phyloP scores from a whole-genome alignment of 768 basidiomycete species.

The Tricholoma flavovirens region DNA sequence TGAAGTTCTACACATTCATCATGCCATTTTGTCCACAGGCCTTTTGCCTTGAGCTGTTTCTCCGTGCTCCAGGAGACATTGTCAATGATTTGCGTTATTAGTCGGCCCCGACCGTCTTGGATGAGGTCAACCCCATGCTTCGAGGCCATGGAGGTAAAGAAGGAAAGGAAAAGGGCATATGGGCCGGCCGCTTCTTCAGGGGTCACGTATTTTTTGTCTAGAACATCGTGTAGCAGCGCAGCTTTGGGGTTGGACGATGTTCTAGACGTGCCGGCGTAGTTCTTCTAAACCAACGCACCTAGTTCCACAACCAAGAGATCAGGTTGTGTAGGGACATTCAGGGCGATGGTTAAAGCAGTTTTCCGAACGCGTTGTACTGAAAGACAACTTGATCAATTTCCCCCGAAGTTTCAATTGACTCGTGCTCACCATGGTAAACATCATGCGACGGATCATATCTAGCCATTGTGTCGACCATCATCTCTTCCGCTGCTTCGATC shows the following conservation, averaged over 20 bases:
- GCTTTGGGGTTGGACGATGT: conserved; percentile 30
- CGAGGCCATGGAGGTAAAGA: conserved; percentile 43
- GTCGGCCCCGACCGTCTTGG: conserved; percentile 50
- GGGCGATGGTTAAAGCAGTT: conserved; percentile 68
- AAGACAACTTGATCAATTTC: conserved; percentile 1
- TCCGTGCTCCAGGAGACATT: conserved; percentile 87
- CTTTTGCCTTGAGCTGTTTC: conserved; percentile 52
- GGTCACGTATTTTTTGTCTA: conserved; percentile 81
- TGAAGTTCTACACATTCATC: conserved; percentile 68
- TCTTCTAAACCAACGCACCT: conserved; percentile 19
- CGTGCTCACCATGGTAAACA: conserved; percentile 60
- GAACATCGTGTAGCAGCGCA: conserved; percentile 83
- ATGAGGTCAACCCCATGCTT: conserved; percentile 50
- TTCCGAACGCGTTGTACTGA: conserved; percentile 78
- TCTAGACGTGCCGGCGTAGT: not conserved
- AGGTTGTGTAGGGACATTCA: conserved; percentile 37
- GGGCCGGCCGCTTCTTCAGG: conserved; percentile 52
- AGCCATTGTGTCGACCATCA: conserved; percentile 71
- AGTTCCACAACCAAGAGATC: conserved; percentile 79
- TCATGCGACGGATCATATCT: conserved; percentile 81
- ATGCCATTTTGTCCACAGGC: conserved; percentile 63
- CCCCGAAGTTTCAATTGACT: conserved; percentile 1
- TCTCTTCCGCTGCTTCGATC: conserved; percentile 54
- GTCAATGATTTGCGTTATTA: conserved; percentile 59
- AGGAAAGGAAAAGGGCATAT: conserved; percentile 61